A percentile compares a stretch with the other conserved stretches of the same genome.
Conservation (phyloP, 345 rosid species). For the Eucalyptus guilfoylei region DNA sequence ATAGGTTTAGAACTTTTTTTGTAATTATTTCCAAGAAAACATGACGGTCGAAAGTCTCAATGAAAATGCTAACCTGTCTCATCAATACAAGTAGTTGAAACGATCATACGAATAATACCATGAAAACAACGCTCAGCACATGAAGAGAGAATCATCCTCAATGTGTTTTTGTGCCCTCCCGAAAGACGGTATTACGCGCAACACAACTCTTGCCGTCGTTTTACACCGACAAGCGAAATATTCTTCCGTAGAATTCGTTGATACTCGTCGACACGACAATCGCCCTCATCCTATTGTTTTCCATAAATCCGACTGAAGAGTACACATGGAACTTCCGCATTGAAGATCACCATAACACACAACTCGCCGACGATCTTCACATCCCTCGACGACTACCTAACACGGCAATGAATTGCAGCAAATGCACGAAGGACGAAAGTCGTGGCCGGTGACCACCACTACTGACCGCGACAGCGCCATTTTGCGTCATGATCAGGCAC, state of each 20-base stretch:
- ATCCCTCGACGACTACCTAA: not conserved
- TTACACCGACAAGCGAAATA: not conserved
- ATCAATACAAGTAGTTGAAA: not conserved
- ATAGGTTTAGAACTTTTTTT: rapidly evolving
- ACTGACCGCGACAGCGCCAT: not conserved
- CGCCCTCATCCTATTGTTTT: not conserved
- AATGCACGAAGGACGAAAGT: not conserved
- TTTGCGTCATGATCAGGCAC: not conserved
- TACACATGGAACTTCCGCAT: not conserved
- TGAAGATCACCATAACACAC: not conserved
- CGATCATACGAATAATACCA: not conserved
- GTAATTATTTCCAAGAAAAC: not conserved
- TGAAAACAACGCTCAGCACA: not conserved
- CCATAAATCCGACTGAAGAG: not conserved
- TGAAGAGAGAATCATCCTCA: not conserved
- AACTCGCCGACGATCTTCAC: not conserved
- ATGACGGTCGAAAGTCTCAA: rapidly evolving
- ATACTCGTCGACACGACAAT: not conserved
- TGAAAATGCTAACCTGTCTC: not conserved
- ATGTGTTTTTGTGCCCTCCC: not conserved
- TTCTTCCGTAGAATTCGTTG: not conserved
- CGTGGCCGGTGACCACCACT: not conserved
- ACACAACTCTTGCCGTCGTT: not conserved
- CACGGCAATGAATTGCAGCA: not conserved
- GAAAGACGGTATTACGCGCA: not conserved